phyloP scores from a whole-genome alignment of 129 eudicot species.

The Ambrosia artemisiifolia region DNA sequence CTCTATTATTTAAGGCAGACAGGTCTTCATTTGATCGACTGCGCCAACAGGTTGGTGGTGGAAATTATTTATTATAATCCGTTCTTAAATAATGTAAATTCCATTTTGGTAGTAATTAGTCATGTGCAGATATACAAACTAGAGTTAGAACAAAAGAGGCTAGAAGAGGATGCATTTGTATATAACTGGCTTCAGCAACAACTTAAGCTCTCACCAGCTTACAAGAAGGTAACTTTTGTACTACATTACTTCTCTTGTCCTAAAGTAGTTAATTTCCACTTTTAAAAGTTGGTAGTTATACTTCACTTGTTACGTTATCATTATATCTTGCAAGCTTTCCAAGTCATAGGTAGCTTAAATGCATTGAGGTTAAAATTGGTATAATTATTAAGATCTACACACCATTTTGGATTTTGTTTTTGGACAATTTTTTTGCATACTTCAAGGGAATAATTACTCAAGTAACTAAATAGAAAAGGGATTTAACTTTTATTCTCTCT shows the following conservation, averaged over 20 bases:
- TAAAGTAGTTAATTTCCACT: not conserved
- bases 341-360: not conserved
- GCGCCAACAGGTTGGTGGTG: conserved; percentile 61
- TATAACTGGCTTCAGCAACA: conserved; percentile 86
- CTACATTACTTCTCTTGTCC: not conserved
- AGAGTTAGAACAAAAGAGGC: conserved; percentile 73
- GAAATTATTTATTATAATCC: not conserved
- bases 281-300: not conserved
- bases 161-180: conserved; percentile 77
- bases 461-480: not conserved
- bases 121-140: conserved; percentile 60
- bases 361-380: not conserved
- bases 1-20: conserved; percentile 66
- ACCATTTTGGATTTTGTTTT: not conserved
- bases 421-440: not conserved
- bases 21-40: conserved; percentile 74
- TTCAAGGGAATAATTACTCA: too few relatives aligned
- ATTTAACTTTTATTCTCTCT: not conserved
- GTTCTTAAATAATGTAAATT: not conserved
- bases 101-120: conserved; percentile 15
- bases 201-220: conserved; percentile 79
- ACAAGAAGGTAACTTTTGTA: conserved; percentile 45
- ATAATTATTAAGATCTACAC: not conserved
- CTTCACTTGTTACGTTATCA: not conserved
- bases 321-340: not conserved